Base-by-base conservation (phyloP, 768 basidiomycete genomes). In the Rhodotorula sphaerocarpa region DNA sequence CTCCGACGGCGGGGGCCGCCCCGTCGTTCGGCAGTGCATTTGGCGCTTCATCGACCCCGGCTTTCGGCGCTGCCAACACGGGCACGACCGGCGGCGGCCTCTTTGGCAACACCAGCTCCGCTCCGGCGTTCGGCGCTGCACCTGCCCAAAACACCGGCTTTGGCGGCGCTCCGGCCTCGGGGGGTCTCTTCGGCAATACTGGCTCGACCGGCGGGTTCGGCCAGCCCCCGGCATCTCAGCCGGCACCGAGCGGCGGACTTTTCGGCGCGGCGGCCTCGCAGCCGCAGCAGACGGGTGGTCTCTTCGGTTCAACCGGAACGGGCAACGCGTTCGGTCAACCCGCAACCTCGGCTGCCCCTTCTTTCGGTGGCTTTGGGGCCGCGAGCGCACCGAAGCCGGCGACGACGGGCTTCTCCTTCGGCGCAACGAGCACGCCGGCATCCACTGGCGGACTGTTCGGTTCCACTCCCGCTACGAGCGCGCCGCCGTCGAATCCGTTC, bases 1-100 rank as follows among this genome's bases (percentile, higher is more conserved):
- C 57, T 10, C 68, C 71, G 5, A 73, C 84, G 18, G 84, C 74
- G 5, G 50, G 50, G 3, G 50, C 50, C 14, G 20, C 34, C 11
- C 50, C 50, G 12, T 30, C 23, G 5, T 51, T 51, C 34, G 50
- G 50, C n/a, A 51, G 50, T n/a, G 50, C 50, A 12, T 66, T 66
- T 67, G 73, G 73, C 43, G 67, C 59, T 4, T 46, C 57, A 23
- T 23, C 56, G 21, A 62, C 61, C 3, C 57, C 67, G 0, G 63
- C 60, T 3, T 69, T 69, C 31, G 67, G 67, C 27, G 50, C 63
- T 3, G 41, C 63, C 9, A 36, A 47, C 23, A 36, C 61, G 4
- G 48, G 52, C 0, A n/a, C 50, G 23, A 56, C 61, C 11, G 61
- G 66, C n/a, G 25, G 55, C 43, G 45, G 43, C 20, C 45, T 56